Percentiles rank a stretch among this genome's conserved stretches.
Evolutionary conservation across 805 yeast species (phyloP).

Genomic region (Nakazawaea laoshanensis): DNA sequence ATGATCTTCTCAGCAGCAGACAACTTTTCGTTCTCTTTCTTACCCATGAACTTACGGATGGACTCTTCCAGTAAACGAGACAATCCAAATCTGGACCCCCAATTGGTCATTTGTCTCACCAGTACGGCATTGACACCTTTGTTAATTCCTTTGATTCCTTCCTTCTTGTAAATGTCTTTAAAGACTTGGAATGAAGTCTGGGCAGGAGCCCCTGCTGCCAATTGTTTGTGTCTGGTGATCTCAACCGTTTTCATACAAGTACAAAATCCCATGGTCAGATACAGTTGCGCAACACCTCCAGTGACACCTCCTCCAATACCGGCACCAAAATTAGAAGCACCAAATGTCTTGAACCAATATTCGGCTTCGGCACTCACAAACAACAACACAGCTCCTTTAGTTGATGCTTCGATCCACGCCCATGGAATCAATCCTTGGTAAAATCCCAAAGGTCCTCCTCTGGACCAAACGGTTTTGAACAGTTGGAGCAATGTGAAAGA

Average conservation of each 20-base stretch:
- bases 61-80: constrained; percentile 85
- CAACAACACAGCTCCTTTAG: constrained; percentile 92
- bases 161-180: constrained; percentile 70
- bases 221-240: constrained; percentile 83
- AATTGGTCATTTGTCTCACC: constrained; percentile 88
- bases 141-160: constrained; percentile 92
- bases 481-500: constrained; percentile 59
- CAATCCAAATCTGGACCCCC: constrained; percentile 97
- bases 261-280: constrained; percentile 94
- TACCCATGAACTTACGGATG: constrained; percentile 58
- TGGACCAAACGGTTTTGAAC: constrained; percentile 70
- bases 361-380: constrained; percentile 93
- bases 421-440: constrained; percentile 98
- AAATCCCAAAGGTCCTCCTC: constrained; percentile 90
- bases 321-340: constrained; percentile 68
- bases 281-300: constrained; percentile 96
- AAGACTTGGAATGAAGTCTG: constrained; percentile 81
- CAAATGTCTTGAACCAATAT: constrained; percentile 57
- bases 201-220: constrained; percentile 57
- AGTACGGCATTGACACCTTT: constrained; percentile 33
- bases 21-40: constrained; percentile 52
- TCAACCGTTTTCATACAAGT: constrained; percentile 99
- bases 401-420: constrained; percentile 99
- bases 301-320: constrained; percentile 95
- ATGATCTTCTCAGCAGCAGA: constrained; percentile 72